These are phyloP conservation scores for Clitocybe nebularis DNA, from an alignment of 1,284 basidiomycete genomes.

Conservation along the genomic window DNA sequence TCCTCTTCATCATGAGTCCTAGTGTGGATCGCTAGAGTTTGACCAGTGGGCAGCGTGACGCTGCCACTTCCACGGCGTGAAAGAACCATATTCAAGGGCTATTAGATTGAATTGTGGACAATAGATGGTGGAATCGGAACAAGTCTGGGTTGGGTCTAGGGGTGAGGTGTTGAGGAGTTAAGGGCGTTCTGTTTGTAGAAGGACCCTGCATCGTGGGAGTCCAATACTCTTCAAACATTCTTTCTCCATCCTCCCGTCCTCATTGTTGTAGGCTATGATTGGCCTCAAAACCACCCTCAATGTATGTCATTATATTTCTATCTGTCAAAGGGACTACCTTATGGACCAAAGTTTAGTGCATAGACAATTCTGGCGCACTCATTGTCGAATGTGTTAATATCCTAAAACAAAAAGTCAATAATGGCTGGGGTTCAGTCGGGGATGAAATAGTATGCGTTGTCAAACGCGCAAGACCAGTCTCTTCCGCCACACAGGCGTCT, in stretches of 20 bases:
- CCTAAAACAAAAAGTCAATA: slow-evolving; percentile 91
- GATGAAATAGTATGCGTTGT: slow-evolving; percentile 98
- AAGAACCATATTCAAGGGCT: slow-evolving; percentile 49
- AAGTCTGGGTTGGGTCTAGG: neutral
- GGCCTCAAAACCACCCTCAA: slow-evolving; percentile 89
- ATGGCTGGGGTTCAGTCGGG: slow-evolving; percentile 79
- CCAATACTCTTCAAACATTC: neutral
- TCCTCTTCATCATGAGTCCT: slow-evolving; percentile 77
- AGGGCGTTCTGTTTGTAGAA: neutral
- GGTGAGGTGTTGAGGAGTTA: no score
- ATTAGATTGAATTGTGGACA: no score
- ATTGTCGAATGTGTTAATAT: slow-evolving; percentile 97
- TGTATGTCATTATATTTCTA: slow-evolving; percentile 38
- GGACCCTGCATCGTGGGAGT: slow-evolving; percentile 20
- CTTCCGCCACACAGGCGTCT: slow-evolving; percentile 55
- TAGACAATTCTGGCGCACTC: slow-evolving; percentile 98
- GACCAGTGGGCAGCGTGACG: slow-evolving; percentile 66
- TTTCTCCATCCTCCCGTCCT: neutral
- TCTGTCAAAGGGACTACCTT: neutral
- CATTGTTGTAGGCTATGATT: slow-evolving; percentile 58
- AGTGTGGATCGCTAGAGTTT: slow-evolving; percentile 75
- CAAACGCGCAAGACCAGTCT: slow-evolving; percentile 86
- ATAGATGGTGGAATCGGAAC: slow-evolving; percentile 6
- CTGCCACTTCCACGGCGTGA: slow-evolving; percentile 76
- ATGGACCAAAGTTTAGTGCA: slow-evolving; percentile 54